Evolutionary conservation across 805 yeast genomes (phyloP), one percentile per base, ranked within the genome.

Genomic region (Saturnispora saitoi): DNA sequence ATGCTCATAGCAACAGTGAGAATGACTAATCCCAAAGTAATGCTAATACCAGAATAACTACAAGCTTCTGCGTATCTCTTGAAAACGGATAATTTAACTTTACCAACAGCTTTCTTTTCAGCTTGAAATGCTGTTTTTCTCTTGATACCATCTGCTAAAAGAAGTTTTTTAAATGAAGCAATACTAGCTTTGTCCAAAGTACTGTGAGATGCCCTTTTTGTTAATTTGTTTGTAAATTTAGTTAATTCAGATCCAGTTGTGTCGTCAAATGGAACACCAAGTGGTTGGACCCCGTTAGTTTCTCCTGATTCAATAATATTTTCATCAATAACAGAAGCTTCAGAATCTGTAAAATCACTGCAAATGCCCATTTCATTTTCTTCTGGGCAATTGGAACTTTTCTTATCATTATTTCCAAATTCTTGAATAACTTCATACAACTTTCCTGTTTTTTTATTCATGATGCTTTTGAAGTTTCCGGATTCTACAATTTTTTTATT

Each of bases 121-220:
- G 64, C 70, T 37, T 72, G 70, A 59, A 73, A 77, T 14, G 75
- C 71, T 3, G 79, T 72, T 43, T 61, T 66, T 9, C 56, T 47
- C 26, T 62, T 62, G 11, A 56, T 54, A 14, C 39, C 51, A 26
- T 56, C 59, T n/a, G 48, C 39, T 11, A 64, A 48, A 7, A 68
- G 60, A 30, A 70, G 65, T 54, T 73, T 70, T 34, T 67, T 70
- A 58, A 81, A 76, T 4, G 87, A 73, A 4, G 84, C 86, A 32
- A 78, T 57, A 53, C 86, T 78, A 0, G 90, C 87, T 50, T 81
- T 73, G 54, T 86, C 73, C 7, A 73, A 52, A 17, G 75, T 65
- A 6, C 41, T 30, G 12, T 48, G 42, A 20, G 59, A 54, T 12
- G 49, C 49, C 4, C 12, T 19, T 37, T 29, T 48, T 6, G 20